These are phyloP conservation scores for Phragmites australis DNA, from an alignment of 176 grass and related monocot genomes.

Conservation along the genomic window DNA sequence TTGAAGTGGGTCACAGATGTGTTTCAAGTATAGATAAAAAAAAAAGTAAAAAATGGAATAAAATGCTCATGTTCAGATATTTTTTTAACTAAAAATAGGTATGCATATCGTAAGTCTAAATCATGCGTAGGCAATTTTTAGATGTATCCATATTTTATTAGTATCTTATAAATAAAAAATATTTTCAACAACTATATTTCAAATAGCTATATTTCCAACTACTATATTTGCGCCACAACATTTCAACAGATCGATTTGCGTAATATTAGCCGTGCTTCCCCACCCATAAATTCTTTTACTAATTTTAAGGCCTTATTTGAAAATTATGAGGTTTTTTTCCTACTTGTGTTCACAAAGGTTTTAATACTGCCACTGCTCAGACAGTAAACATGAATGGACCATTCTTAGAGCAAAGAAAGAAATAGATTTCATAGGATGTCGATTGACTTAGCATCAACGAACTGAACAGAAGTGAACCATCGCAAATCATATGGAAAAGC, in stretches of 20 bases:
- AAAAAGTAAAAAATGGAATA: no score
- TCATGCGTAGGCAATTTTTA: no score
- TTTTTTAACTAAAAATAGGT: no score
- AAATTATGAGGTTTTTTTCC: neutral
- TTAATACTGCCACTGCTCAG: neutral
- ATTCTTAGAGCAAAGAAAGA: neutral
- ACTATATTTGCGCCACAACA: neutral
- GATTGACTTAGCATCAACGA: neutral
- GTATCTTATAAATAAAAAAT: no score
- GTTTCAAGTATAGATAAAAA: no score
- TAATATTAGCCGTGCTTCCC: neutral
- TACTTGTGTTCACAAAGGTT: no score
- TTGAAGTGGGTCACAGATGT: no score
- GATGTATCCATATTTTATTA: no score
- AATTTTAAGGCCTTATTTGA: neutral
- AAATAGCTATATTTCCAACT: no score
- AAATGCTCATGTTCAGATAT: no score
- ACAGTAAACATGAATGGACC: neutral
- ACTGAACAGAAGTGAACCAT: slow-evolving; percentile 7
- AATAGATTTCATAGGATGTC: neutral
- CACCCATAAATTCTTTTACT: neutral
- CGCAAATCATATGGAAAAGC: slow-evolving; percentile 27
- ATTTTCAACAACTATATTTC: no score
- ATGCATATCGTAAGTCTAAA: no score
- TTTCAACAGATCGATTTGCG: neutral